Percentiles rank a stretch among this genome's conserved stretches.
Conservation (phyloP, 345 rosid genomes). For the Eucalyptus sp. region DNA sequence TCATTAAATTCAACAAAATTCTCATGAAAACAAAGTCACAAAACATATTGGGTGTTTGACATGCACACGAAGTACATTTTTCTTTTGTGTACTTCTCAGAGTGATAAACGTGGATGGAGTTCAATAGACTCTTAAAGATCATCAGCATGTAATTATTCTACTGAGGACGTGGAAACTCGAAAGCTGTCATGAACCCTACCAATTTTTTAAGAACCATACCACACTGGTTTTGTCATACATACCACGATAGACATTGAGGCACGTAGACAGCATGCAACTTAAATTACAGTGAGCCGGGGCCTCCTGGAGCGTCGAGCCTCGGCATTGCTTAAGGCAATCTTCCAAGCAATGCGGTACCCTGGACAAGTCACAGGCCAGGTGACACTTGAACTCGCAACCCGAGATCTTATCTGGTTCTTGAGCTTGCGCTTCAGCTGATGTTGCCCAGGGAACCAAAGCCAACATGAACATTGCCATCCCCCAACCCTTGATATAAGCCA, state of each 20-base stretch:
- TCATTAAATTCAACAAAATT: not conserved
- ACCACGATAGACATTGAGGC: not conserved
- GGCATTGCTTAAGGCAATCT: not conserved
- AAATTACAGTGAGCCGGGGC: not conserved
- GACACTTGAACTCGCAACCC: not conserved
- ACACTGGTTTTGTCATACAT: not conserved
- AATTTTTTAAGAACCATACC: not conserved
- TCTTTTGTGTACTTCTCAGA: not conserved
- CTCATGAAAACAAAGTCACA: not conserved
- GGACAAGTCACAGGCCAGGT: not conserved
- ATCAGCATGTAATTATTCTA: not conserved
- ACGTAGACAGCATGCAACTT: not conserved
- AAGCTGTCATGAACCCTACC: not conserved
- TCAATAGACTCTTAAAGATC: not conserved
- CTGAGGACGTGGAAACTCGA: not conserved
- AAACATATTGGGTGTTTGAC: not conserved
- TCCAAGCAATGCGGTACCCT: not conserved
- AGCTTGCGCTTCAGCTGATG: not conserved
- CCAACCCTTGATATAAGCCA: not conserved
- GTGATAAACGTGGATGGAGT: not conserved
- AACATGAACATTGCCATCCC: not conserved
- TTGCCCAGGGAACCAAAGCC: not conserved
- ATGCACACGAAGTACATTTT: not conserved
- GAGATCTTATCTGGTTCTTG: not conserved
- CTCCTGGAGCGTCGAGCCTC: not conserved